These are phyloP conservation scores for Colletotrichum sidae DNA, from an alignment of 2,329 filamentous ascomycete species.

Conservation along the genomic window DNA sequence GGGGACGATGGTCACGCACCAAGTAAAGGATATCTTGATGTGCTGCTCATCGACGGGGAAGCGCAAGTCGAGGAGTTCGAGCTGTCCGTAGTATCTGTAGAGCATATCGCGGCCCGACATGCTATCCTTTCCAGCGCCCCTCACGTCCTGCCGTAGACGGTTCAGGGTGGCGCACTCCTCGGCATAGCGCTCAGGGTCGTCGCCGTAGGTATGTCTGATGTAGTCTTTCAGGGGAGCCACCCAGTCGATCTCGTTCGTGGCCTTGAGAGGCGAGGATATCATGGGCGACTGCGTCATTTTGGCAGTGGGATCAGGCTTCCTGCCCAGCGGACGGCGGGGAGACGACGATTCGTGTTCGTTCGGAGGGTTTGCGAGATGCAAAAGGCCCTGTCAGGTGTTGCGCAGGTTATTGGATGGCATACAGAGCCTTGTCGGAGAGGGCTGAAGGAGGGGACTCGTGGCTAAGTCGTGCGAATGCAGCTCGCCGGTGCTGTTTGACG, in stretches of 20 bases:
- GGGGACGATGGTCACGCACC: slow-evolving; percentile 66
- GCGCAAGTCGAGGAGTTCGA: slow-evolving; percentile 91
- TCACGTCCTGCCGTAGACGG: slow-evolving; percentile 96
- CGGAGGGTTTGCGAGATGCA: slow-evolving; percentile 7
- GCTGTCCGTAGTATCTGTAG: slow-evolving; percentile 97
- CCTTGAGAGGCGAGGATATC: slow-evolving; percentile 93
- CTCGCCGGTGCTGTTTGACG: slow-evolving; percentile 29
- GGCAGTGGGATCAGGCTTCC: slow-evolving; percentile 37
- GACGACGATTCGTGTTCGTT: slow-evolving; percentile 24
- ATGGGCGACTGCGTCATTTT: slow-evolving; percentile 88
- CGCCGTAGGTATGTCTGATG: slow-evolving; percentile 93
- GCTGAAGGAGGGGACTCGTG: slow-evolving; percentile 23
- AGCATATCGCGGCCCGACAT: slow-evolving; percentile 92
- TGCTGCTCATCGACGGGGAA: slow-evolving; percentile 99
- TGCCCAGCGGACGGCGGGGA: slow-evolving; percentile 8
- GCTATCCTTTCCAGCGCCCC: slow-evolving; percentile 96
- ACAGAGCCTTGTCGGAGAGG: slow-evolving; percentile 32
- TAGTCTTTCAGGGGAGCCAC: slow-evolving; percentile 90
- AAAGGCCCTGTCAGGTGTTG: slow-evolving; percentile 33
- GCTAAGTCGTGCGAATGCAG: slow-evolving; percentile 33
- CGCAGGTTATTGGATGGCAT: slow-evolving; percentile 31
- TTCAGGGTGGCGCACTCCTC: slow-evolving; percentile 97
- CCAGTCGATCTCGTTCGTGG: slow-evolving; percentile 99
- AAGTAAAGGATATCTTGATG: slow-evolving; percentile 98
- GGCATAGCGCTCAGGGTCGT: slow-evolving; percentile 94